Conservation (phyloP, 306 rosid genomes). For the Luffa aegyptiaca region DNA sequence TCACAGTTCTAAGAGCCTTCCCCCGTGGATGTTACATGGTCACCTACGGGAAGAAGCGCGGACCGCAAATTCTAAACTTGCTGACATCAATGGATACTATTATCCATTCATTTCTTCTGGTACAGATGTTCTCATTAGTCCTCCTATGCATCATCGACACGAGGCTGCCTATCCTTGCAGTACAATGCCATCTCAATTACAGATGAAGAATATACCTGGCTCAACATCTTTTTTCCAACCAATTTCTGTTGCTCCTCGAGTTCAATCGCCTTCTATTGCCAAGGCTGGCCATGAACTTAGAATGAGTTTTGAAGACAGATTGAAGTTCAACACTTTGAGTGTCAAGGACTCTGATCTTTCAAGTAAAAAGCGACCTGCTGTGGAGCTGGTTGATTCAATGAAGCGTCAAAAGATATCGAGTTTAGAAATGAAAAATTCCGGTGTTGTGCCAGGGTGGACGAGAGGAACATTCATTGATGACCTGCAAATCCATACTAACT, state of each 20-base stretch:
- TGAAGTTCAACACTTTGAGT: conserved; percentile 36
- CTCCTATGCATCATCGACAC: conserved; percentile 26
- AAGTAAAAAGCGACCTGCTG: conserved; percentile 35
- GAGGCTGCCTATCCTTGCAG: conserved; percentile 33
- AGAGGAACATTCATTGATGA: conserved; percentile 23
- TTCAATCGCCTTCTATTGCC: conserved; percentile 22
- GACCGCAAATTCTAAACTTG: conserved; percentile 28
- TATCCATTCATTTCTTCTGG: conserved; percentile 41
- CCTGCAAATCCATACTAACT: conserved; percentile 23
- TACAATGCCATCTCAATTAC: conserved; percentile 31
- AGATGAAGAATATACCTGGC: conserved; percentile 25
- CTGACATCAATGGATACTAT: conserved; percentile 22
- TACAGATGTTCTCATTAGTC: conserved; percentile 25
- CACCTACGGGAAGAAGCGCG: conserved; percentile 34
- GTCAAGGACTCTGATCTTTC: conserved; percentile 37
- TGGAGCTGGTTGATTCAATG: conserved; percentile 34
- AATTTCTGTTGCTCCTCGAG: conserved; percentile 26
- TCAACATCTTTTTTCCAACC: conserved; percentile 34
- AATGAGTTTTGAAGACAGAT: conserved; percentile 29
- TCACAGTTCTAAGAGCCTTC: conserved; percentile 32
- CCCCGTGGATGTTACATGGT: conserved; percentile 53
- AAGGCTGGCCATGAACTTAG: conserved; percentile 25
- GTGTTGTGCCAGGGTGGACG: conserved; percentile 21
- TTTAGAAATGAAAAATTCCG: conserved; percentile 31
- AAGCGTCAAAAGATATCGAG: conserved; percentile 26